These are phyloP conservation scores for Penicillium sclerotiorum DNA, from an alignment of 2,329 filamentous ascomycete genomes.

Conservation along the genomic window DNA sequence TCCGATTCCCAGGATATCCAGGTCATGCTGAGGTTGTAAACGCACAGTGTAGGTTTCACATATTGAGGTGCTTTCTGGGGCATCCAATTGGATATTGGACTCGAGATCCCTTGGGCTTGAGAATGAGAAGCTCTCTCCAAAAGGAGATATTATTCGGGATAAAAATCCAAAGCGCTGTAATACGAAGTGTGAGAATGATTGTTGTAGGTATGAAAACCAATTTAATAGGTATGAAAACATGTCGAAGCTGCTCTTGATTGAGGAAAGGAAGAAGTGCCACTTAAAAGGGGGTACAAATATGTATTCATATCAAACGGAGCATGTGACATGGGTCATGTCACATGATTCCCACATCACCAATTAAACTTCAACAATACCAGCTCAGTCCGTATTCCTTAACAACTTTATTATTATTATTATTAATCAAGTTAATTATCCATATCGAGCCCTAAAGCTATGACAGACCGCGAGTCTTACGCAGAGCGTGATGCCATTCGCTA, in stretches of 20 bases:
- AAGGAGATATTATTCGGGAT: neutral
- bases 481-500: too few species aligned
- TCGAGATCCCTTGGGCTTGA: neutral
- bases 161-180: neutral
- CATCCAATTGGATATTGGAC: neutral
- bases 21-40: conserved; percentile 17
- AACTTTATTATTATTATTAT: too few species aligned
- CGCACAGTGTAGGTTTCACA: conserved; percentile 17
- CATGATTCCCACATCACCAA: too few species aligned
- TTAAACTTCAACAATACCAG: too few species aligned
- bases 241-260: conserved; percentile 4
- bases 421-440: too few species aligned
- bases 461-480: too few species aligned
- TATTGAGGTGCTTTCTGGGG: neutral
- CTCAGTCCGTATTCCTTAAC: too few species aligned
- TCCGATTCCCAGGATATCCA: conserved; percentile 23
- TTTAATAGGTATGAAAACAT: conserved; percentile 4
- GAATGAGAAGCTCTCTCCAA: neutral
- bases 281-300: neutral
- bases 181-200: neutral
- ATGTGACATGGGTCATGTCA: too few species aligned
- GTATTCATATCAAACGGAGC: neutral
- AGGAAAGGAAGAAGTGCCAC: neutral
- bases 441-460: too few species aligned
- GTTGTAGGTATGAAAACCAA: neutral